phyloP scores from a whole-genome alignment of 2,329 filamentous ascomycete species.

The Scedosporium aurantiacum region DNA sequence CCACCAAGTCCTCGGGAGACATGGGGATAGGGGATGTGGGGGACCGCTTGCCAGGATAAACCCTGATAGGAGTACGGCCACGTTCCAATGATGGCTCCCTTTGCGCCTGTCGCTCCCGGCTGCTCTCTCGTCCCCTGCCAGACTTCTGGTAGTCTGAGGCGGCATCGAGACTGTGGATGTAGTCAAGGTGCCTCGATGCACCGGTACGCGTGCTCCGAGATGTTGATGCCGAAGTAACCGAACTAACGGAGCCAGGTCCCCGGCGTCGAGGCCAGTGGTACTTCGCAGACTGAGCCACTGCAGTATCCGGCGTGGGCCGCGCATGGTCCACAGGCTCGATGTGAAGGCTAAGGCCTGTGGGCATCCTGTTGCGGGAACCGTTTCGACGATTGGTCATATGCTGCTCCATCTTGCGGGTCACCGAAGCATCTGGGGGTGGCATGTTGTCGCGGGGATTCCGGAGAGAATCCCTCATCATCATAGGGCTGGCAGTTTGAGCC shows the following conservation, averaged over 20 bases:
- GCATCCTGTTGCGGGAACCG: constrained; percentile 68
- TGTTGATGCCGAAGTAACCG: constrained; percentile 45
- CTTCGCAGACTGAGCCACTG: constrained; percentile 33
- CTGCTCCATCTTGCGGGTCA: constrained; percentile 50
- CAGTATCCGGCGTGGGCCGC: constrained; percentile 46
- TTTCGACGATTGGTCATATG: constrained; percentile 43
- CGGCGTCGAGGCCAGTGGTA: constrained; percentile 46
- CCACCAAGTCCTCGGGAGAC: constrained; percentile 77
- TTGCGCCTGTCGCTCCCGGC: constrained; percentile 33
- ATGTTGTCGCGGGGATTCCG: constrained; percentile 19
- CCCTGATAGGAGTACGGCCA: constrained; percentile 53
- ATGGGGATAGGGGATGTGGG: constrained; percentile 89
- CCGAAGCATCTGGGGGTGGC: constrained; percentile 51
- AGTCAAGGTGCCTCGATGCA: constrained; percentile 56
- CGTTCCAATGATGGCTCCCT: constrained; percentile 58
- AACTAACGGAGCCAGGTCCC: constrained; percentile 46
- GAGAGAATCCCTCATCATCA: constrained; percentile 45
- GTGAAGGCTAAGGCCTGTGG: constrained; percentile 55
- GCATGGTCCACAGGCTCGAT: constrained; percentile 45
- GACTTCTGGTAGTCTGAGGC: constrained; percentile 52
- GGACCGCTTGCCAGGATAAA: constrained; percentile 67
- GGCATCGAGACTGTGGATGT: constrained; percentile 76
- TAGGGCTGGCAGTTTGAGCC: constrained; percentile 56
- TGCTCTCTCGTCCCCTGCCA: constrained; percentile 36
- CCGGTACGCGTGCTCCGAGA: constrained; percentile 35